Evolutionary conservation across 495 filamentous ascomycete genomes (phyloP).

Genomic region (Annulohypoxylon maeteangense): DNA sequence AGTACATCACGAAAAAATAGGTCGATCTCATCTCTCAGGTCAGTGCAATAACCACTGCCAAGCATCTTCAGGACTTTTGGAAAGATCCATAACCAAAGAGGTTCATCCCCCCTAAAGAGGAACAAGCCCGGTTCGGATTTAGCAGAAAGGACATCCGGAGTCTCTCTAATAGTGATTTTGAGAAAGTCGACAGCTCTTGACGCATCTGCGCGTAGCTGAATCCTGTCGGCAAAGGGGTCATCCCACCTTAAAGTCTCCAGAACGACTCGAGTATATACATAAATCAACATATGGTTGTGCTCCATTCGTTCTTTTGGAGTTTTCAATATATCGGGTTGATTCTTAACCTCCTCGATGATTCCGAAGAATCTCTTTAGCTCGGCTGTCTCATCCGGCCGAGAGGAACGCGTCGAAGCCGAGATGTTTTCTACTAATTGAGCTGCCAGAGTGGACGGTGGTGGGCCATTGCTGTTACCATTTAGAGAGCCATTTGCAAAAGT

Average conservation of each 20-base stretch:
- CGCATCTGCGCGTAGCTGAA: slow-evolving; percentile 69
- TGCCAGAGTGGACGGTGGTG: slow-evolving; percentile 75
- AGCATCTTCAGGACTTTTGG: slow-evolving; percentile 69
- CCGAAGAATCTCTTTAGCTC: slow-evolving; percentile 56
- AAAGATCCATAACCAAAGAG: slow-evolving; percentile 83
- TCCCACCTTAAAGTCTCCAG: slow-evolving; percentile 71
- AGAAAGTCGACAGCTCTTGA: slow-evolving; percentile 73
- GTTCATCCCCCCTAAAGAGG: slow-evolving; percentile 64
- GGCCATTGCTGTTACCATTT: slow-evolving; percentile 41
- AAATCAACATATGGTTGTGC: slow-evolving; percentile 84
- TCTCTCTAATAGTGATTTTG: slow-evolving; percentile 74
- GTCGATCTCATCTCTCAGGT: slow-evolving; percentile 60
- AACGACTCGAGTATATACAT: slow-evolving; percentile 83
- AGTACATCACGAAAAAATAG: slow-evolving; percentile 60
- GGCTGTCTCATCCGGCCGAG: slow-evolving; percentile 54
- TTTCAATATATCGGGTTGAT: slow-evolving; percentile 52
- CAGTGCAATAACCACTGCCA: slow-evolving; percentile 55
- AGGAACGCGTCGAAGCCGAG: slow-evolving; percentile 53
- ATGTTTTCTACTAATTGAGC: slow-evolving; percentile 71
- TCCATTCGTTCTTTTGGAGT: slow-evolving; percentile 71
- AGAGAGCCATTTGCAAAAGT: slow-evolving; percentile 29
- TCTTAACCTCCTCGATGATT: slow-evolving; percentile 55
- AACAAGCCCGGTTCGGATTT: slow-evolving; percentile 50
- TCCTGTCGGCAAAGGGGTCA: slow-evolving; percentile 67
- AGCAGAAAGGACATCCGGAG: slow-evolving; percentile 74